A percentile compares a stretch with the other conserved stretches of the same genome.
phyloP scores from a whole-genome alignment of 495 filamentous ascomycete species.

The Xeromyces bisporus region DNA sequence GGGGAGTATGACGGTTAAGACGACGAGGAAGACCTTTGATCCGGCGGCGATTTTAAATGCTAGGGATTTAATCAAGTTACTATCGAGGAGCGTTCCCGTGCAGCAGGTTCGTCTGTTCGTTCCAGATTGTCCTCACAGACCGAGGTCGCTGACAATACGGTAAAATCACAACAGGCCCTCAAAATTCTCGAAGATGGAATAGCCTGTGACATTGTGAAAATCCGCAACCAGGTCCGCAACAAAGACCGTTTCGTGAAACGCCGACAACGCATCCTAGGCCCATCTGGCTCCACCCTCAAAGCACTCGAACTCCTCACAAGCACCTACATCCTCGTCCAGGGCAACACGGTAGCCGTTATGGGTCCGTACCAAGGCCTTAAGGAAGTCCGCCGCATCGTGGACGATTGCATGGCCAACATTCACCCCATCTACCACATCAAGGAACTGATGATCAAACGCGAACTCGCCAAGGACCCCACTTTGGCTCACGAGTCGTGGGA shows the following conservation, averaged over 20 bases:
- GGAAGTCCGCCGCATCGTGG: constrained; percentile 74
- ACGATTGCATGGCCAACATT: constrained; percentile 95
- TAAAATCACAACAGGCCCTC: constrained; percentile 39
- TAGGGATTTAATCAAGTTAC: constrained; percentile 81
- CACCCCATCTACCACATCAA: constrained; percentile 93
- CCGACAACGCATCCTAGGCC: constrained; percentile 78
- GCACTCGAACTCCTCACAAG: constrained; percentile 88
- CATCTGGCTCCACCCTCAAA: constrained; percentile 72
- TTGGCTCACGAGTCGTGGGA: constrained; percentile 83
- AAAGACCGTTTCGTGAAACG: constrained; percentile 97
- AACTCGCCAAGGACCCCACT: constrained; percentile 88
- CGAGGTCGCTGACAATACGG: neutral
- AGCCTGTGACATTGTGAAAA: constrained; percentile 89
- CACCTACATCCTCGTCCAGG: constrained; percentile 91
- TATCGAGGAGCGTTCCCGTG: constrained; percentile 81
- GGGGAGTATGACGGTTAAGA: constrained; percentile 90
- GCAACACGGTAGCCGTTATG: constrained; percentile 88
- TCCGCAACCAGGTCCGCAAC: constrained; percentile 73
- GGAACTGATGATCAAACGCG: constrained; percentile 97
- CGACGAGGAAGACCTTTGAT: constrained; percentile 87
- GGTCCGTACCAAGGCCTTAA: constrained; percentile 85
- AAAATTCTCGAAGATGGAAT: constrained; percentile 87
- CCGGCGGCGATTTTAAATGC: constrained; percentile 90
- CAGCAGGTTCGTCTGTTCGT: constrained; percentile 41
- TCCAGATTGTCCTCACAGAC: neutral